A percentile compares a stretch with the other conserved stretches of the same genome.
phyloP scores from a whole-genome alignment of 2,329 filamentous ascomycete genomes.

The Pseudopyricularia cyperi region DNA sequence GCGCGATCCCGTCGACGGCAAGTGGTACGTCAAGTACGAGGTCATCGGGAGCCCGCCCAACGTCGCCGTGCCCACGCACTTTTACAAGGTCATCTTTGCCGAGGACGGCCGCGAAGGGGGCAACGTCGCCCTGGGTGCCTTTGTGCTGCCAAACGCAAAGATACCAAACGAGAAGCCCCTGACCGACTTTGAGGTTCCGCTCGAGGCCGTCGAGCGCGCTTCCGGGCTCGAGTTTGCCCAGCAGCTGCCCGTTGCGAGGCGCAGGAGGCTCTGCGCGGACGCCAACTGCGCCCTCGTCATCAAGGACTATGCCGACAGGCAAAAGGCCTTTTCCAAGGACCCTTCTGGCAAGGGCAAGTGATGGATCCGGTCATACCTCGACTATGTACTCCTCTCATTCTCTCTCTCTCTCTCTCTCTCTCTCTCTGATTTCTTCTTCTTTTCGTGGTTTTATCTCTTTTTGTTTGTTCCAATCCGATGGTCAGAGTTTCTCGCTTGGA shows the following conservation, averaged over 20 bases:
- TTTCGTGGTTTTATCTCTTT: neutral
- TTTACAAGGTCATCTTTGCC: constrained; percentile 97
- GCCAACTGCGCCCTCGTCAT: constrained; percentile 73
- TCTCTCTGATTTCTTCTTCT: neutral
- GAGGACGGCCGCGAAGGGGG: constrained; percentile 63
- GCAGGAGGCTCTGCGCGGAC: constrained; percentile 74
- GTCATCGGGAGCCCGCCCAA: constrained; percentile 89
- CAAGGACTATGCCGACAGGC: constrained; percentile 57
- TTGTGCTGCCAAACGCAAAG: constrained; percentile 82
- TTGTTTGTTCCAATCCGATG: neutral
- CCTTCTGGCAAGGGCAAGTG: constrained; percentile 1
- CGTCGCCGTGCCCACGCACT: constrained; percentile 93
- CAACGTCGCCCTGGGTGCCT: constrained; percentile 80
- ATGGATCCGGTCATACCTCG: neutral
- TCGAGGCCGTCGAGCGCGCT: constrained; percentile 85
- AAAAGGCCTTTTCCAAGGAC: constrained; percentile 42
- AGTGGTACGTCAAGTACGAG: constrained; percentile 94
- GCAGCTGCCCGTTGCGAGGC: constrained; percentile 59
- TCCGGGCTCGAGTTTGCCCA: constrained; percentile 83
- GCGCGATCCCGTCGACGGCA: constrained; percentile 68
- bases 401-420: neutral
- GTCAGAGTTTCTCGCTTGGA: neutral
- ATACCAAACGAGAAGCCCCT: constrained; percentile 84
- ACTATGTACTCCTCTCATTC: neutral
- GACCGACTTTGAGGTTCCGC: constrained; percentile 83